A percentile compares a stretch with the other conserved stretches of the same genome.
Conservation (phyloP, 1,139 yeast species). For the Diutina ranongensis region DNA sequence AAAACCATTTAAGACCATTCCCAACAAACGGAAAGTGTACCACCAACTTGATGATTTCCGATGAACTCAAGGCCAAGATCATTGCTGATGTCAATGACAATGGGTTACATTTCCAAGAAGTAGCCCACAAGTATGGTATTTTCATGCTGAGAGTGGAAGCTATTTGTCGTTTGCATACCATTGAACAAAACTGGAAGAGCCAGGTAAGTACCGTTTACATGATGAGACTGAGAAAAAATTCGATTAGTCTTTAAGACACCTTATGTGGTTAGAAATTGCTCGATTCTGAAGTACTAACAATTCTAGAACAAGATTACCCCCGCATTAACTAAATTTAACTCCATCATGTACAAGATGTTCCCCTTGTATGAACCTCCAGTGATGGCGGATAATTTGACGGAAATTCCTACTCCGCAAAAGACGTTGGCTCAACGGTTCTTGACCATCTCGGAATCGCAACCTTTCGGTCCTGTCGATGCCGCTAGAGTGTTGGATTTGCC, state of each 20-base stretch:
- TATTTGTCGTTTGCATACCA: slow-evolving; percentile 49
- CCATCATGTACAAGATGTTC: slow-evolving; percentile 66
- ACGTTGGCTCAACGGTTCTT: slow-evolving; percentile 76
- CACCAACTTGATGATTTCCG: slow-evolving; percentile 52
- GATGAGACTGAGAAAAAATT: slow-evolving; percentile 14
- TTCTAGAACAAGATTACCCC: slow-evolving; percentile 30
- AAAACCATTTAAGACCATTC: slow-evolving; percentile 51
- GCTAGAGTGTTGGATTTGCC: slow-evolving; percentile 73
- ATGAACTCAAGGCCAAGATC: slow-evolving; percentile 48
- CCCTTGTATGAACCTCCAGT: slow-evolving; percentile 47
- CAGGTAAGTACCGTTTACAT: slow-evolving; percentile 41
- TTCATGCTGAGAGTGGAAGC: slow-evolving; percentile 86
- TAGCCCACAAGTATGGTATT: slow-evolving; percentile 70
- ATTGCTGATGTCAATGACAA: slow-evolving; percentile 42
- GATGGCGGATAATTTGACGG: slow-evolving; percentile 67
- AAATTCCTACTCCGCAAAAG: slow-evolving; percentile 84
- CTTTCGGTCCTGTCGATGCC: slow-evolving; percentile 98
- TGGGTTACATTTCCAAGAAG: slow-evolving; percentile 52
- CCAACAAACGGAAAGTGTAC: slow-evolving; percentile 61
- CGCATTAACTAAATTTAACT: slow-evolving; percentile 46
- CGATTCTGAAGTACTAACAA: slow-evolving; percentile 11
- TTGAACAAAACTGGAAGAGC: slow-evolving; percentile 51
- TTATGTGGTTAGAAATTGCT: slow-evolving; percentile 41
- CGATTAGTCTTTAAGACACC: slow-evolving; percentile 84
- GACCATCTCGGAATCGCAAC: slow-evolving; percentile 88